Evolutionary conservation across 208 protist genomes (phyloP).

Genomic region (Acanthamoeba comandoni): DNA sequence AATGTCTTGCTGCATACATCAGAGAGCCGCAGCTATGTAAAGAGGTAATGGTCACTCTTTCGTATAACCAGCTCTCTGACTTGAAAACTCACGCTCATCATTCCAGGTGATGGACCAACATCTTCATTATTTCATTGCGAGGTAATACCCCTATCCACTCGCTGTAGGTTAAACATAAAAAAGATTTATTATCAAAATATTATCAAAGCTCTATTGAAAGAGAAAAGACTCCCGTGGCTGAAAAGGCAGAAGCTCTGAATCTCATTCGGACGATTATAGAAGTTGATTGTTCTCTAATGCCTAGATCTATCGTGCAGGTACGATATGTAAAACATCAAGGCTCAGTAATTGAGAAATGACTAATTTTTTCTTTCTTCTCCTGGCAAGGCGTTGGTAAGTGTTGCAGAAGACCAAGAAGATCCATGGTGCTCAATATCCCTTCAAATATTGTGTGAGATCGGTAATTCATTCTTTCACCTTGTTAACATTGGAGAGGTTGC

Average conservation of each 20-base stretch:
- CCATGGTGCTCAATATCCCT: neutral
- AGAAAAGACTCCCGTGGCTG: neutral
- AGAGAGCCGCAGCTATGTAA: neutral
- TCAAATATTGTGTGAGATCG: neutral
- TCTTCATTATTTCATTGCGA: conserved; percentile 36
- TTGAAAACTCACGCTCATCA: too few relatives aligned
- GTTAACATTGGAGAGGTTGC: neutral
- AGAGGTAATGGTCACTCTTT: neutral
- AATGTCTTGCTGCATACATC: conserved; percentile 13
- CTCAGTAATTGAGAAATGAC: neutral
- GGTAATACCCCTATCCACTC: neutral
- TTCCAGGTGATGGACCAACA: neutral
- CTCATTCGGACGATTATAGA: neutral
- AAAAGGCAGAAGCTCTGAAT: conserved; percentile 30
- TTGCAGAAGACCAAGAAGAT: conserved; percentile 5
- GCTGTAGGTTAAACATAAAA: neutral
- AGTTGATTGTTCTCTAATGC: conserved; percentile 1
- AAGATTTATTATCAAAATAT: neutral
- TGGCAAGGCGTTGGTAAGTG: neutral
- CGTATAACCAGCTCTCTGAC: too few relatives aligned
- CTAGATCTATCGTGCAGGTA: conserved; percentile 47
- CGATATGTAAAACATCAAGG: neutral
- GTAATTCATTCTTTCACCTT: neutral
- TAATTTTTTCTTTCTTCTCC: neutral
- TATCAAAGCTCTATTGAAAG: neutral